Conservation (phyloP, 129 eudicot species). For the Rutidosis leptorrhynchoides region DNA sequence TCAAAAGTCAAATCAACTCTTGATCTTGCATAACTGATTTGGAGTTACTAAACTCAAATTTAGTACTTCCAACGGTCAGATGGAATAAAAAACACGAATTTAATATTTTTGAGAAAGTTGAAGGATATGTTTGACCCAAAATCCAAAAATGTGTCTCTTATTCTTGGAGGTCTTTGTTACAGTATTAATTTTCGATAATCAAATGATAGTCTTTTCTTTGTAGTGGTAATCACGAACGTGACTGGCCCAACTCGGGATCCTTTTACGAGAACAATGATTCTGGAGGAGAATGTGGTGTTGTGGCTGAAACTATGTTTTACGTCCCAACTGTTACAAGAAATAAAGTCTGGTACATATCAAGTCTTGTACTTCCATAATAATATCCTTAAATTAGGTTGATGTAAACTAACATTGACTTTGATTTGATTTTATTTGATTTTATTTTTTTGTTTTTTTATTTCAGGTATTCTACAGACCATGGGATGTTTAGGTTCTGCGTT, state of each 20-base stretch:
- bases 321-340: conserved; percentile 67
- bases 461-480: conserved; percentile 78
- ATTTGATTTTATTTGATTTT: no score
- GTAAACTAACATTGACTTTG: conserved; percentile 10
- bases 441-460: not conserved
- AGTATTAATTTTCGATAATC: conserved; percentile 1
- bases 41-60: not conserved
- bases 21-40: conserved; percentile 6
- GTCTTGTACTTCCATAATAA: not conserved
- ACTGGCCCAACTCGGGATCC: conserved; percentile 71
- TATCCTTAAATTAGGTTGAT: not conserved
- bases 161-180: not conserved
- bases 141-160: conserved; percentile 13
- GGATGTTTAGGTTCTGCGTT: conserved; percentile 82
- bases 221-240: conserved; percentile 83
- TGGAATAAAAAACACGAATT: not conserved
- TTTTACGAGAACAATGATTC: conserved; percentile 59
- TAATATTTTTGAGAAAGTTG: not conserved
- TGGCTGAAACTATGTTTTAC: conserved; percentile 56
- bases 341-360: conserved; percentile 53
- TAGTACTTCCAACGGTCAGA: not conserved
- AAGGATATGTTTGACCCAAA: conserved; percentile 22
- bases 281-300: conserved; percentile 85
- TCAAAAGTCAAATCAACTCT: conserved; percentile 18
- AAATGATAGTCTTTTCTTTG: conserved; percentile 9